These are phyloP conservation scores for Sungouiella thailandica DNA, from an alignment of 805 yeast genomes.

Conservation along the genomic window DNA sequence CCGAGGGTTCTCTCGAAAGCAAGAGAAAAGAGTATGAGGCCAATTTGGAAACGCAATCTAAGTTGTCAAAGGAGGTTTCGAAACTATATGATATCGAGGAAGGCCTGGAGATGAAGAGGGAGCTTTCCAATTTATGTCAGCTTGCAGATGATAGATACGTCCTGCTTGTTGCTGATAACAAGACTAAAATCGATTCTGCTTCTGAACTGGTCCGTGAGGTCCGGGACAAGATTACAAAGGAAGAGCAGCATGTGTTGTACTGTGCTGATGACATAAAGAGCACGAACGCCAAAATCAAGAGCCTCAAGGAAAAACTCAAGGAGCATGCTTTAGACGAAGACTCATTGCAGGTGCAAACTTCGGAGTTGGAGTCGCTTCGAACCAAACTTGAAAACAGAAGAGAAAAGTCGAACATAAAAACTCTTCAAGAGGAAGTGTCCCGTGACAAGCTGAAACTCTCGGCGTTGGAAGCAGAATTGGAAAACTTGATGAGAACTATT, in stretches of 20 bases:
- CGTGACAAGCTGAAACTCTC: constrained; percentile 31
- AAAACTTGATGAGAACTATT: constrained; percentile 48
- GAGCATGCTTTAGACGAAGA: constrained; percentile 39
- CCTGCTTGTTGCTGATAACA: constrained; percentile 4
- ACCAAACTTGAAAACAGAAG: constrained; percentile 23
- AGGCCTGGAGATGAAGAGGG: neutral
- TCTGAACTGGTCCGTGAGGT: constrained; percentile 11
- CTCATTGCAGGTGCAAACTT: constrained; percentile 42
- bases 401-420: constrained; percentile 19
- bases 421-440: constrained; percentile 31
- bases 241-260: constrained; percentile 41
- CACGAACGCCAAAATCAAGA: constrained; percentile 29
- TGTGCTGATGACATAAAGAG: constrained; percentile 35
- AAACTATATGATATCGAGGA: constrained; percentile 16
- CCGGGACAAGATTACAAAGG: constrained; percentile 28
- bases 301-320: constrained; percentile 35
- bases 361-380: constrained; percentile 36
- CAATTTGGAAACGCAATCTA: constrained; percentile 9
- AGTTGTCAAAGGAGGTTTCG: constrained; percentile 2
- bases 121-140: too few species aligned
- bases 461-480: constrained; percentile 37
- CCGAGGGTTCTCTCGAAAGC: constrained; percentile 48
- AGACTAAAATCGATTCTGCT: neutral
- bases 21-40: constrained; percentile 32
- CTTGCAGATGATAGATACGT: constrained; percentile 1